Percentiles rank a stretch among this genome's conserved stretches.
Conservation (phyloP, 2,329 filamentous ascomycete genomes). For the Fusarium sp. region DNA sequence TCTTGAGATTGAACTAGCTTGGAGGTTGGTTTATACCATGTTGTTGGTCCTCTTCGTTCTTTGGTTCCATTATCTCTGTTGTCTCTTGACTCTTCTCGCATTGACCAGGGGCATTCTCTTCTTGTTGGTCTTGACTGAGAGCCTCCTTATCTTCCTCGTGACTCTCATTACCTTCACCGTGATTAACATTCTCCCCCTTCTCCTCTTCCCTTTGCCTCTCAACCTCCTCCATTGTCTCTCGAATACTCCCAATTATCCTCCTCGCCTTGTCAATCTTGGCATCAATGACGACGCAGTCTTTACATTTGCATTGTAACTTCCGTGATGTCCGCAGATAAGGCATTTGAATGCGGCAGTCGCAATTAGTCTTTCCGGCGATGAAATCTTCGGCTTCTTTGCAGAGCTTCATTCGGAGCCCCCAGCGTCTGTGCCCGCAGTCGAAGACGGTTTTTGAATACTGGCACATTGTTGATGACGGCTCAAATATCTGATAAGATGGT, state of each 20-base stretch:
- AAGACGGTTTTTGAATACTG: slow-evolving; percentile 43
- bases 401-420: slow-evolving; percentile 41
- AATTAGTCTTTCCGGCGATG: not conserved
- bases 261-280: slow-evolving; percentile 24
- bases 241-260: slow-evolving; percentile 29
- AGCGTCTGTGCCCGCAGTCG: slow-evolving; percentile 42
- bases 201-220: slow-evolving; percentile 1
- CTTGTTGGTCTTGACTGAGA: not conserved
- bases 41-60: not conserved
- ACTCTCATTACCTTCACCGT: not conserved
- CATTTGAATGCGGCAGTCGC: slow-evolving; percentile 35
- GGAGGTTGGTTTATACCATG: not conserved
- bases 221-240: slow-evolving; percentile 8
- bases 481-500: not conserved
- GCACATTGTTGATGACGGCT: slow-evolving; percentile 44
- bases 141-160: not conserved
- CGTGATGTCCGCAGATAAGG: slow-evolving; percentile 41
- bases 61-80: not conserved
- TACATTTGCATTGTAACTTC: slow-evolving; percentile 37
- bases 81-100: not conserved
- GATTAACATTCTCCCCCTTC: not conserved
- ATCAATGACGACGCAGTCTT: slow-evolving; percentile 38
- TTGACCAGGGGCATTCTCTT: not conserved
- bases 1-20: not conserved
- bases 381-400: slow-evolving; percentile 38